Percentiles rank a stretch among this genome's conserved stretches.
These are phyloP conservation scores for Pseudocercospora crystallina DNA, from an alignment of 2,329 filamentous ascomycete genomes.

Conservation along the genomic window DNA sequence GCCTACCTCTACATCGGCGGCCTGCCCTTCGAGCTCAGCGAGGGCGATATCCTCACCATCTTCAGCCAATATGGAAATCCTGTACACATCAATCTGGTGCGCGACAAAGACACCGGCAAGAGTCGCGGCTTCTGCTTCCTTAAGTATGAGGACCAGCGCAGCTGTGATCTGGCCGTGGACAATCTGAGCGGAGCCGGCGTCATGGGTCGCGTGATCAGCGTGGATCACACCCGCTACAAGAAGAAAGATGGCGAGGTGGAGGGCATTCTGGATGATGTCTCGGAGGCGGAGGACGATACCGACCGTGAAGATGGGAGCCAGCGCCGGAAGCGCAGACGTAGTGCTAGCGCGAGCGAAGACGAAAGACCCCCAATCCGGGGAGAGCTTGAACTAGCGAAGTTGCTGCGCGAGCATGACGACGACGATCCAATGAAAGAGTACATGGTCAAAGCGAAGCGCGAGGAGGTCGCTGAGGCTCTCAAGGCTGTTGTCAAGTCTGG, in stretches of 20 bases:
- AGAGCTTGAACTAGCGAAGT: constrained; percentile 72
- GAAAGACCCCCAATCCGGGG: constrained; percentile 70
- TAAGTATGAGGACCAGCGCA: constrained; percentile 97
- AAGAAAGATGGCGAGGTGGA: constrained; percentile 66
- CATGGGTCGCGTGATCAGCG: constrained; percentile 74
- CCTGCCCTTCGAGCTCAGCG: constrained; percentile 85
- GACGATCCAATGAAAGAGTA: constrained; percentile 98
- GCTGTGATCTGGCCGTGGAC: constrained; percentile 92
- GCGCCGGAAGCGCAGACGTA: constrained; percentile 46
- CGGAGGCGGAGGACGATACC: constrained; percentile 54
- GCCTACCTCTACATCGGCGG: constrained; percentile 97
- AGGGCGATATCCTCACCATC: constrained; percentile 93
- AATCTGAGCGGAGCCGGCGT: constrained; percentile 87
- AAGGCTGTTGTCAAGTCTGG: constrained; percentile 54
- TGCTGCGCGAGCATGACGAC: constrained; percentile 75
- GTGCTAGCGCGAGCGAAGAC: constrained; percentile 44
- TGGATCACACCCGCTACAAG: constrained; percentile 94
- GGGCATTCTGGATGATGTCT: constrained; percentile 45
- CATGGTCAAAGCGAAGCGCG: constrained; percentile 85
- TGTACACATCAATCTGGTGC: constrained; percentile 84
- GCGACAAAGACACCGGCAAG: constrained; percentile 95
- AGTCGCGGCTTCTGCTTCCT: constrained; percentile 93
- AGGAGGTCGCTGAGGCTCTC: constrained; percentile 74
- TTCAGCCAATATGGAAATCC: constrained; percentile 98
- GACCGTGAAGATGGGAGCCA: constrained; percentile 36